A percentile compares a stretch with the other conserved stretches of the same genome.
These are phyloP conservation scores for Zygoascus ofunaensis DNA, from an alignment of 805 yeast genomes.

Conservation along the genomic window DNA sequence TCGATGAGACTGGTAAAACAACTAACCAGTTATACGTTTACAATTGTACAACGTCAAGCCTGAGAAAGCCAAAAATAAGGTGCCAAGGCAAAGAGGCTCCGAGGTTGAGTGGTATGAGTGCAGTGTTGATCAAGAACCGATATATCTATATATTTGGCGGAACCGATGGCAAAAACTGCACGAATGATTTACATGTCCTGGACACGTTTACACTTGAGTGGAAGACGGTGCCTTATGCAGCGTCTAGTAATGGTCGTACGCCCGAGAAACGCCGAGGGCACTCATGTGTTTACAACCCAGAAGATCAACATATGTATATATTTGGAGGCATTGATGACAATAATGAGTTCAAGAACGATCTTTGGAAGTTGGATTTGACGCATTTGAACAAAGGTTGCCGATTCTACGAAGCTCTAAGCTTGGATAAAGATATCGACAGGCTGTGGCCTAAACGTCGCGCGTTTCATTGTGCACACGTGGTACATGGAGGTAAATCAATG, in stretches of 20 bases:
- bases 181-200: constrained; percentile 12
- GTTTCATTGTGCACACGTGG: constrained; percentile 16
- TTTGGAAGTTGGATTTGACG: constrained; percentile 14
- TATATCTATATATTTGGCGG: constrained; percentile 20
- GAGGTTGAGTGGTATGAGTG: constrained; percentile 9
- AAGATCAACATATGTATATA: constrained; percentile 9
- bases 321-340: constrained; percentile 17
- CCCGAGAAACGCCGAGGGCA: constrained; percentile 16
- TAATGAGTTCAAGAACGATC: constrained; percentile 12
- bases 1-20: constrained; percentile 11
- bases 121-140: constrained; percentile 7
- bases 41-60: constrained; percentile 15
- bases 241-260: constrained; percentile 6
- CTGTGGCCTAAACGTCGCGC: constrained; percentile 16
- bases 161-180: constrained; percentile 7
- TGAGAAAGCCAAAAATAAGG: constrained; percentile 7
- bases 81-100: constrained; percentile 9
- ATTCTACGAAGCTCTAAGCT: constrained; percentile 11
- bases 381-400: constrained; percentile 4
- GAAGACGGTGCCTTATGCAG: constrained; percentile 2
- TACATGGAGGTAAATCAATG: constrained; percentile 8
- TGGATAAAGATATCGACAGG: constrained; percentile 13
- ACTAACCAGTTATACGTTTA: constrained; percentile 13
- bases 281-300: constrained; percentile 6
- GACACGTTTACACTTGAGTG: constrained; percentile 11